phyloP scores from a whole-genome alignment of 768 basidiomycete species.

The Pholiota molesta region DNA sequence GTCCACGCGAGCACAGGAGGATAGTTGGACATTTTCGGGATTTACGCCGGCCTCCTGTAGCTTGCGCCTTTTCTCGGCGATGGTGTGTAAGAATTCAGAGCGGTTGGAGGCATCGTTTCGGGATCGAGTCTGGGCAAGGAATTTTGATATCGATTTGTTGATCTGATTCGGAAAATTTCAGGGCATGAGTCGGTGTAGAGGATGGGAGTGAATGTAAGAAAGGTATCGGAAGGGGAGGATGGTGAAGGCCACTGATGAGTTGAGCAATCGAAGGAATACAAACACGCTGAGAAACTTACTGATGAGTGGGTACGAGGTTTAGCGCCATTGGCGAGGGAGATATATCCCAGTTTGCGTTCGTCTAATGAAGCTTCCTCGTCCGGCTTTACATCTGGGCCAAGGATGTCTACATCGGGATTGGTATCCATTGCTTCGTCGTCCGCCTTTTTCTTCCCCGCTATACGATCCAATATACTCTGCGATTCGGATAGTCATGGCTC shows the following conservation, averaged over 20 bases:
- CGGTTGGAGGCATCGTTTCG: conserved; percentile 80
- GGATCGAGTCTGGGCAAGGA: conserved; percentile 71
- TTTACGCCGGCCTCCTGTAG: conserved; percentile 32
- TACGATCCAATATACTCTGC: conserved; percentile 21
- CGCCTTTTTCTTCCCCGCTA: conserved; percentile 19
- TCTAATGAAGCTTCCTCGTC: conserved; percentile 45
- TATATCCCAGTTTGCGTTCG: conserved; percentile 70
- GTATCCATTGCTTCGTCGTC: conserved; percentile 18
- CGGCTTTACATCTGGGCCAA: background rate
- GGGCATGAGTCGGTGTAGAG: background rate
- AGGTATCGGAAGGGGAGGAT: conserved; percentile 3
- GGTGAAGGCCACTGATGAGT: conserved; percentile 10
- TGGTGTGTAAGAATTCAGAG: conserved; percentile 67
- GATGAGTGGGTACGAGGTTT: conserved; percentile 58
- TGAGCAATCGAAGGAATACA: conserved; percentile 4
- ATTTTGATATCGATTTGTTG: conserved; percentile 70
- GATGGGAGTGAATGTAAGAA: background rate
- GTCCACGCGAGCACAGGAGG: conserved; percentile 76
- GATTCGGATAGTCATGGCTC: conserved; percentile 12
- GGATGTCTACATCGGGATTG: conserved; percentile 12
- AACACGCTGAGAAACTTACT: conserved; percentile 42
- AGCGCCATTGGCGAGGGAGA: conserved; percentile 49
- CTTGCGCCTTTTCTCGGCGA: conserved; percentile 55
- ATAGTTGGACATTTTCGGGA: conserved; percentile 17
- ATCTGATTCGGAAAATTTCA: conserved; percentile 46